Conservation (phyloP, 305 asterid species). For the Euphrasia arctica region DNA sequence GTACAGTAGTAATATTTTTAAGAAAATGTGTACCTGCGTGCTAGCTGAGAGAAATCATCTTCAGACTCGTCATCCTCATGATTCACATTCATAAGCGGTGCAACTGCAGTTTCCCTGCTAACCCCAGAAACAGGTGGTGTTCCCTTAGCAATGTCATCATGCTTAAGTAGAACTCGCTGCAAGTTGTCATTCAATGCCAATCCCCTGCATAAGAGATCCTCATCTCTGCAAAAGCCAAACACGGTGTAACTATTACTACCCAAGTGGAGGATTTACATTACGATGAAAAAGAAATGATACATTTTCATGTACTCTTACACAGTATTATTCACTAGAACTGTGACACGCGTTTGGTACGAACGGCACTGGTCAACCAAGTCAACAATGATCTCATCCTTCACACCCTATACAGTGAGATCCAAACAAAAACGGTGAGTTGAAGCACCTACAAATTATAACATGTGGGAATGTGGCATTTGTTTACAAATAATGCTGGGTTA, state of each 20-base stretch:
- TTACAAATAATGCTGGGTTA: neutral
- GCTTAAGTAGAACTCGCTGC: slow-evolving; percentile 71
- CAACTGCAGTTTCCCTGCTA: slow-evolving; percentile 44
- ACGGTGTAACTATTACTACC: slow-evolving; percentile 6
- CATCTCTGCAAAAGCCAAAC: slow-evolving; percentile 54
- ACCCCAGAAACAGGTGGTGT: slow-evolving; percentile 30
- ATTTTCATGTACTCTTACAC: slow-evolving; percentile 43
- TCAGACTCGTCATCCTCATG: slow-evolving; percentile 90
- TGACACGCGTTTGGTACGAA: slow-evolving; percentile 80
- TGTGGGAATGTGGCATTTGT: neutral
- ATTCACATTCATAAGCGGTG: slow-evolving; percentile 77
- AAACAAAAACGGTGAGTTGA: slow-evolving; percentile 14
- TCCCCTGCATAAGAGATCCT: slow-evolving; percentile 78
- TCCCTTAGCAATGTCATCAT: slow-evolving; percentile 73
- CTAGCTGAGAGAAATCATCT: slow-evolving; percentile 85
- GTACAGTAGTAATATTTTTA: neutral
- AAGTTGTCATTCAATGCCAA: slow-evolving; percentile 71
- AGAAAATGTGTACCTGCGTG: slow-evolving; percentile 56
- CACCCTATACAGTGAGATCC: slow-evolving; percentile 42
- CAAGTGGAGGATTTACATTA: slow-evolving; percentile 8
- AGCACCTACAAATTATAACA: neutral
- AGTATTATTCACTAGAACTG: slow-evolving; percentile 84
- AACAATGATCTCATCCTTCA: slow-evolving; percentile 82
- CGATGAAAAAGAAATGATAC: slow-evolving; percentile 3
- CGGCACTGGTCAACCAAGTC: slow-evolving; percentile 95